Conservation (phyloP, 306 rosid genomes). For the Fragaria vesca region DNA sequence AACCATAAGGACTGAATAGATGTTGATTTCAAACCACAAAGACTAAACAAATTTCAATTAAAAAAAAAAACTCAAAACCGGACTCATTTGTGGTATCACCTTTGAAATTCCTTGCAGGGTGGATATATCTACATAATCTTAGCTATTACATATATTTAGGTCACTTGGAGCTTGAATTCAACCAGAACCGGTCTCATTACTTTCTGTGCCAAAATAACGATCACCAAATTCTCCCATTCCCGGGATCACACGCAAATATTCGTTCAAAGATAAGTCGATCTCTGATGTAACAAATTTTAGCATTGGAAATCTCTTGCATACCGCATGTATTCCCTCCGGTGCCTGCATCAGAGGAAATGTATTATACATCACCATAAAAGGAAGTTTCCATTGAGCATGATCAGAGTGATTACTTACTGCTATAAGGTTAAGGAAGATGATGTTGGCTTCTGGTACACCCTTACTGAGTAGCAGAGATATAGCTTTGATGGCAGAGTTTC, state of each 20-base stretch:
- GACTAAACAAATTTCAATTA: too few species aligned
- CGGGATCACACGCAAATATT: slow-evolving; percentile 11
- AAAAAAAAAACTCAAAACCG: too few species aligned
- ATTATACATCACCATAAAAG: not conserved
- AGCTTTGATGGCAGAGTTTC: slow-evolving; percentile 29
- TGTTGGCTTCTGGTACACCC: slow-evolving; percentile 25
- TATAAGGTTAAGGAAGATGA: slow-evolving; percentile 29
- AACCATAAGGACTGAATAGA: too few species aligned
- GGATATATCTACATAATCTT: not conserved
- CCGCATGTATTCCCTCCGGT: slow-evolving; percentile 23
- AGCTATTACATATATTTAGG: not conserved
- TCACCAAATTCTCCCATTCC: slow-evolving; percentile 31
- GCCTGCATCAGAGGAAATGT: slow-evolving; percentile 12
- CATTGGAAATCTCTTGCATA: slow-evolving; percentile 26
- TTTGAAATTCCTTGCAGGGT: not conserved
- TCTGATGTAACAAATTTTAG: slow-evolving; percentile 23
- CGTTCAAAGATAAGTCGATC: slow-evolving; percentile 19
- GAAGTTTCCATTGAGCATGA: not conserved
- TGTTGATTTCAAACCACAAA: too few species aligned
- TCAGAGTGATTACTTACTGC: slow-evolving; percentile 18
- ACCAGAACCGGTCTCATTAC: not conserved
- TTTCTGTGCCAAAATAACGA: slow-evolving; percentile 25
- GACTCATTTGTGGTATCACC: not conserved
- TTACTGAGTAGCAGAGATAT: slow-evolving; percentile 26
- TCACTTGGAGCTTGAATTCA: not conserved